These are phyloP conservation scores for Funneliformis mosseae DNA, from an alignment of 192 early-diverging fungal genomes.

Conservation along the genomic window DNA sequence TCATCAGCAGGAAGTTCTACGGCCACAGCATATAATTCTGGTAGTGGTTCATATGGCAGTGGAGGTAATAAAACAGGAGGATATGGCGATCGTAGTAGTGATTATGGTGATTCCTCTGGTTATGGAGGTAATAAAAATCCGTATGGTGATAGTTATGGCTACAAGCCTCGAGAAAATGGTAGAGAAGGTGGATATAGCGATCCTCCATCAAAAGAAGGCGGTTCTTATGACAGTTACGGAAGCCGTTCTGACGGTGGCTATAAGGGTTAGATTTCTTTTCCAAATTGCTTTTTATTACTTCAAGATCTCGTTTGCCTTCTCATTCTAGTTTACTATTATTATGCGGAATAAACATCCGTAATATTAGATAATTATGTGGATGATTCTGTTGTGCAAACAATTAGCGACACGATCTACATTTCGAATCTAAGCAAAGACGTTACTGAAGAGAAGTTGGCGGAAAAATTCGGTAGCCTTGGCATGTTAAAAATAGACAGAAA, in stretches of 20 bases:
- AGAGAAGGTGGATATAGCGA: background rate
- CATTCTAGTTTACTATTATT: background rate
- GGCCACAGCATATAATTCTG: background rate
- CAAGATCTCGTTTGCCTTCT: background rate
- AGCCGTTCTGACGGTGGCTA: background rate
- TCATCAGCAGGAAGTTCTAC: slow-evolving; percentile 1
- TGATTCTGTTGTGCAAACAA: slow-evolving; percentile 46
- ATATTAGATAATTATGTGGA: slow-evolving; percentile 24
- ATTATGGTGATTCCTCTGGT: slow-evolving; percentile 14
- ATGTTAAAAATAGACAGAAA: slow-evolving; percentile 72
- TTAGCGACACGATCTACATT: slow-evolving; percentile 73
- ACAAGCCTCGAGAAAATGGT: slow-evolving; percentile 25
- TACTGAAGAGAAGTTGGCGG: slow-evolving; percentile 63
- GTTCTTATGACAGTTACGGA: slow-evolving; percentile 27
- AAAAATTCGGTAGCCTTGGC: slow-evolving; percentile 70
- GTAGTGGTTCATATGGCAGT: background rate
- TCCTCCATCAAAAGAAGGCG: slow-evolving; percentile 9
- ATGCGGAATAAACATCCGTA: background rate
- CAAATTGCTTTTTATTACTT: background rate
- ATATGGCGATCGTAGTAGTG: slow-evolving; percentile 7
- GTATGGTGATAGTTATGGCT: slow-evolving; percentile 23
- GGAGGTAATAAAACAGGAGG: background rate
- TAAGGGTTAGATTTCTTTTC: background rate
- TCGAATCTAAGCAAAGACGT: slow-evolving; percentile 60
- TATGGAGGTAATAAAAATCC: slow-evolving; percentile 28